Percentiles rank a stretch among this genome's conserved stretches.
Conservation (phyloP, 345 rosid genomes). For the Trapa bicornis region DNA sequence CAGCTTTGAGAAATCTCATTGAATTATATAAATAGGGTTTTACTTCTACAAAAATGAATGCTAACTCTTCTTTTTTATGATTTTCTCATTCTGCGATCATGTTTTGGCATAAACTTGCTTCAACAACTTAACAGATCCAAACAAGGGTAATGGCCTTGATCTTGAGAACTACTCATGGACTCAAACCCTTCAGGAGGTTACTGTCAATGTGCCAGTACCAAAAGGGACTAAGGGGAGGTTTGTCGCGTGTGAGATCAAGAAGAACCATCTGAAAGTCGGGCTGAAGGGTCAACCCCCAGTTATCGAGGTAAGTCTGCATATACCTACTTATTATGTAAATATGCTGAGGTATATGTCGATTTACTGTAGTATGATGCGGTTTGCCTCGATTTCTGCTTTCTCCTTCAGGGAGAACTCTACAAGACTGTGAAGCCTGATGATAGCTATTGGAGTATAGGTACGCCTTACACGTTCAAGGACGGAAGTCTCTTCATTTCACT, state of each 20-base stretch:
- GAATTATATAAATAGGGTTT: too few relatives aligned
- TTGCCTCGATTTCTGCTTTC: background rate
- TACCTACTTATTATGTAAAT: background rate
- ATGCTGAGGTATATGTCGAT: too few relatives aligned
- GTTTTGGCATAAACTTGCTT: background rate
- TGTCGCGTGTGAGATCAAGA: conserved; percentile 69
- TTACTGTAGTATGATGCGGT: background rate
- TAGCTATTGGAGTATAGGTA: conserved; percentile 92
- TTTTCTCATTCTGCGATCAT: background rate
- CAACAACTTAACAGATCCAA: conserved; percentile 41
- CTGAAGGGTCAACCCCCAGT: conserved; percentile 75
- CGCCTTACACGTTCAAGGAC: background rate
- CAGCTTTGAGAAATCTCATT: background rate
- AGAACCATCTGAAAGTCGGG: conserved; percentile 72
- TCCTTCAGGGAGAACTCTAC: conserved; percentile 57
- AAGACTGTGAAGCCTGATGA: conserved; percentile 66
- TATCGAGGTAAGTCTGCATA: conserved; percentile 52
- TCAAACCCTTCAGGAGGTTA: conserved; percentile 75
- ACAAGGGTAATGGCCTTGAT: conserved; percentile 82
- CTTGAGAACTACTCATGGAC: conserved; percentile 88
- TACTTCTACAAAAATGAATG: background rate
- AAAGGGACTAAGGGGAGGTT: conserved; percentile 62
- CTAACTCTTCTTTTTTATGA: background rate
- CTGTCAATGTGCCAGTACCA: conserved; percentile 57
- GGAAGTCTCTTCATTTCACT: background rate